Conservation (phyloP, 2,329 filamentous ascomycete species). For the Tolypocladium ovalisporum region DNA sequence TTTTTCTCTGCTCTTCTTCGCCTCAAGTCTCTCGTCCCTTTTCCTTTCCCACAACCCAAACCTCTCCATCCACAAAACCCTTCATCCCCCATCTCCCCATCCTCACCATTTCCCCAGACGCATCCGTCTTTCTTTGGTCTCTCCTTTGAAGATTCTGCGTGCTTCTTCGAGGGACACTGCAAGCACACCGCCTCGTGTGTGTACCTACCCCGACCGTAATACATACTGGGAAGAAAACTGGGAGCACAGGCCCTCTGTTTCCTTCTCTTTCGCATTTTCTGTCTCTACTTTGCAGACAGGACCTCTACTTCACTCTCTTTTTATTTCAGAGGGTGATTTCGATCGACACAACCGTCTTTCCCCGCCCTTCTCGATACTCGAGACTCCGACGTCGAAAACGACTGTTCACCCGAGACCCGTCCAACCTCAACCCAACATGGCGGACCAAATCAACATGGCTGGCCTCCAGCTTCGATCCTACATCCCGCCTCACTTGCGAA, state of each 20-base stretch:
- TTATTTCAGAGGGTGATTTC: slow-evolving; percentile 18
- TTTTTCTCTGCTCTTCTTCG: slow-evolving; percentile 19
- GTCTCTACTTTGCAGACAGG: slow-evolving; percentile 18
- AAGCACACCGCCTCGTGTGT: slow-evolving; percentile 19
- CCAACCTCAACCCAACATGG: slow-evolving; percentile 46
- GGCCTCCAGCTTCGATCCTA: slow-evolving; percentile 69
- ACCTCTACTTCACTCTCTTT: slow-evolving; percentile 15
- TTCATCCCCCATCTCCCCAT: slow-evolving; percentile 18
- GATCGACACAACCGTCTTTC: slow-evolving; percentile 6
- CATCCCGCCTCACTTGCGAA: slow-evolving; percentile 76
- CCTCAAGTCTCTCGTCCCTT: slow-evolving; percentile 15
- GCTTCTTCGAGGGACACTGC: slow-evolving; percentile 28
- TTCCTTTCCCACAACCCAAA: slow-evolving; percentile 22
- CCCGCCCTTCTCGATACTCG: not conserved
- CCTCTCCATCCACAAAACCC: slow-evolving; percentile 16
- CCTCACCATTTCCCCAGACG: slow-evolving; percentile 17
- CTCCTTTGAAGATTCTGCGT: slow-evolving; percentile 36
- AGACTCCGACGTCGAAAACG: not conserved
- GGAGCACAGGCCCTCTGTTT: slow-evolving; percentile 21
- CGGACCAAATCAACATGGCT: slow-evolving; percentile 75
- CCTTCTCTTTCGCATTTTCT: slow-evolving; percentile 17
- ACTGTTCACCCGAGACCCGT: slow-evolving; percentile 11
- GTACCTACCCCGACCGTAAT: slow-evolving; percentile 14
- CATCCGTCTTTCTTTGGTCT: slow-evolving; percentile 29
- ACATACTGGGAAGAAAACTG: slow-evolving; percentile 17